Conservation (phyloP, 192 early-diverging fungal genomes). For the Rhizophlyctis rosea region DNA sequence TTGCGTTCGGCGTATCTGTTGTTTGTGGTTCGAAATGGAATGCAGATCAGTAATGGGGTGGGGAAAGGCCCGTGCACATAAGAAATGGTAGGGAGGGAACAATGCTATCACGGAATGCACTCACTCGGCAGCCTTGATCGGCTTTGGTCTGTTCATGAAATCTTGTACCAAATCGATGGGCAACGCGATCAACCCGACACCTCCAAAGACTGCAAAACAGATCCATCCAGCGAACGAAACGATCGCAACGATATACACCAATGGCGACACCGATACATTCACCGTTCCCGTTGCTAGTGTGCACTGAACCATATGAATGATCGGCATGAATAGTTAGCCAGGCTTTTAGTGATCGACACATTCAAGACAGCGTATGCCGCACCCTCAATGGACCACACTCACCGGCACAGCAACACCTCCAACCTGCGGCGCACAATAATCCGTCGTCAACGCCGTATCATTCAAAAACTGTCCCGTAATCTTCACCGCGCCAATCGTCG, state of each 20-base stretch:
- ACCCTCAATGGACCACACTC: no score
- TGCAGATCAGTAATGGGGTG: not conserved
- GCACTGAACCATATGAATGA: conserved; percentile 31
- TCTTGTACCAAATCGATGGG: conserved; percentile 53
- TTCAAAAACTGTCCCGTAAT: conserved; percentile 21
- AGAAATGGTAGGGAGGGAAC: not conserved
- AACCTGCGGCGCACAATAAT: conserved; percentile 23
- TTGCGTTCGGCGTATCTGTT: conserved; percentile 50
- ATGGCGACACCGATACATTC: conserved; percentile 43
- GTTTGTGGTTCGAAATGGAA: no score
- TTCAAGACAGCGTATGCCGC: no score
- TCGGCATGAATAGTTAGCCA: not conserved
- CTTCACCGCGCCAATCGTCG: conserved; percentile 32
- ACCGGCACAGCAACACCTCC: conserved; percentile 1
- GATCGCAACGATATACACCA: conserved; percentile 57
- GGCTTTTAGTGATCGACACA: not conserved
- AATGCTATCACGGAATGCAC: not conserved
- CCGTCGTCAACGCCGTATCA: conserved; percentile 1
- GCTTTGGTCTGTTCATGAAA: conserved; percentile 53
- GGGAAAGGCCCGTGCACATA: not conserved
- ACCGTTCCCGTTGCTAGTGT: conserved; percentile 23
- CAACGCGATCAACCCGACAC: conserved; percentile 51
- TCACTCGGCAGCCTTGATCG: conserved; percentile 49
- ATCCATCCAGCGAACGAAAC: conserved; percentile 54
- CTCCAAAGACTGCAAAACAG: conserved; percentile 55